Evolutionary conservation across 2,329 filamentous ascomycete genomes (phyloP).

Genomic region (Aurifilum marmelostoma): DNA sequence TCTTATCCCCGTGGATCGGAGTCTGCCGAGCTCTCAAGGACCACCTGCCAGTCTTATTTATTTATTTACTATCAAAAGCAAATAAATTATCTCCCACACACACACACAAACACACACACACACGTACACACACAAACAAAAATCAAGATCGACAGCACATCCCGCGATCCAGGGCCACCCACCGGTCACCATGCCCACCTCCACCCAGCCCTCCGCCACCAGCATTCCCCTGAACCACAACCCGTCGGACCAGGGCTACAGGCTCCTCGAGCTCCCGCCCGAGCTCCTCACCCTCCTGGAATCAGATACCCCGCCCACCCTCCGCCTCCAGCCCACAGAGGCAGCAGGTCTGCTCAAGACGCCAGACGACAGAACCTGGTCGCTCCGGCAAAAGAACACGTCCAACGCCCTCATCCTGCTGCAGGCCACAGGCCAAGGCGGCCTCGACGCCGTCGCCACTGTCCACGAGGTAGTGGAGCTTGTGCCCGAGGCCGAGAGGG

Average conservation of each 20-base stretch:
- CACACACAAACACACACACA: no score
- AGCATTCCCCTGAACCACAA: constrained; percentile 56
- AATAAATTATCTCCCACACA: no score
- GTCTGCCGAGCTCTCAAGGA: background rate
- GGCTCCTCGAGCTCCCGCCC: constrained; percentile 64
- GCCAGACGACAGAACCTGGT: constrained; percentile 54
- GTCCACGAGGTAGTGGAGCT: constrained; percentile 67
- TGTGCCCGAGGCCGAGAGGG: constrained; percentile 44
- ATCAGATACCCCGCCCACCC: constrained; percentile 53
- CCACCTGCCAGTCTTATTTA: background rate
- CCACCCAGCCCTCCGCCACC: constrained; percentile 47
- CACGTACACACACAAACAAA: no score
- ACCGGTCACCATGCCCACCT: constrained; percentile 39
- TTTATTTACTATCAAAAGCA: background rate
- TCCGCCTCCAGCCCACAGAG: constrained; percentile 54
- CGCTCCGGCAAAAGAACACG: constrained; percentile 67
- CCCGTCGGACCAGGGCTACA: constrained; percentile 56
- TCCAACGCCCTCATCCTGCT: constrained; percentile 68
- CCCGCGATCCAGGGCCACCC: background rate
- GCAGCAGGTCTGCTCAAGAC: constrained; percentile 58
- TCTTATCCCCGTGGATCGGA: background rate
- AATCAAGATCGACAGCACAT: background rate
- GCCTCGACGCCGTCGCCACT: constrained; percentile 55
- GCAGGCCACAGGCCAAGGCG: constrained; percentile 32
- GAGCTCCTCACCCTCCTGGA: constrained; percentile 61